Evolutionary conservation across 495 filamentous ascomycete species (phyloP), one percentile per base, ranked within the genome.

Genomic region (Trichocladium uniseriatum): DNA sequence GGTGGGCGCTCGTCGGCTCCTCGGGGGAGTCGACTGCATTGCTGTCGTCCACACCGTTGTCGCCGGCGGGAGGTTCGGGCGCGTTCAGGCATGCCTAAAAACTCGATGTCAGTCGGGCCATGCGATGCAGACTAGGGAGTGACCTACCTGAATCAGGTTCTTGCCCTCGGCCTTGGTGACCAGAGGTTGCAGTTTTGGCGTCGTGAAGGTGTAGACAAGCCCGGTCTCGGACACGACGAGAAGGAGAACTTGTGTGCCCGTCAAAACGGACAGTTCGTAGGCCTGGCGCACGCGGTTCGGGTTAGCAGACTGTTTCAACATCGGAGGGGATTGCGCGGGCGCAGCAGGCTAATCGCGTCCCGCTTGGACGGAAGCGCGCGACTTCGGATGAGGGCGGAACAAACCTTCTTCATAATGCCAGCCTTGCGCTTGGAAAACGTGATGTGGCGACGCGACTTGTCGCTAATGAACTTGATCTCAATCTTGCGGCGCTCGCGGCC

Each of bases 401-500:
- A 53, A 67, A 96, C 92, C 90, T 99, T 99, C 80, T 99, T 99
- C 92, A 99, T 99, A 72, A 99, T 99, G 61, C 92, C 92, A 50
- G 92, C 92, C 79, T 99, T 99, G 68, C 92, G 89, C 83, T 99
- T 99, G 55, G 94, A 97, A 71, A 99, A 99, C 55, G 92, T 99
- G 68, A 99, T 99, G 76, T 99, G 92, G 48, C 92, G 86, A 75
- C 92, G 89, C 73, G 92, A 97, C 78, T 99, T 99, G 74, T 99
- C 92, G 70, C 90, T 89, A 65, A 99, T 99, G 72, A 99, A 99
- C 79, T 99, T 99, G 75, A 99, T 99, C 74, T 99, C 92, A 61
- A 99, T 99, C 82, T 99, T 99, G 68, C 92, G 79, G 62, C 92
- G 83, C 79, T 99, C 92, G 75, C 92, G 94, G 63, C 89, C 88